Conservation (phyloP, 2,329 filamentous ascomycete genomes). For the Colletotrichum kahawae region DNA sequence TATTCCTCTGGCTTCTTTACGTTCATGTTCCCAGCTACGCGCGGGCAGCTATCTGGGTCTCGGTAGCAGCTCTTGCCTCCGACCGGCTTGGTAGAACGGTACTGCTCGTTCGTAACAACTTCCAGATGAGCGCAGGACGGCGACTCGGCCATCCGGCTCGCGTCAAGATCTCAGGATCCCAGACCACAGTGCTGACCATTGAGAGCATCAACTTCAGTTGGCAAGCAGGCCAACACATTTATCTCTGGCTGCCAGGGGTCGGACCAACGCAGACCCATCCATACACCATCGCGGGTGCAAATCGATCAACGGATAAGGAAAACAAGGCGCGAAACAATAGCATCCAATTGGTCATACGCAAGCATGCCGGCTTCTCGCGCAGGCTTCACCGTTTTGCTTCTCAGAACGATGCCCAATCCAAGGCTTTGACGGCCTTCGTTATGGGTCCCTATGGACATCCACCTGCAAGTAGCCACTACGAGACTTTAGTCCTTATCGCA, state of each 20-base stretch:
- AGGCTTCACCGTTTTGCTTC: conserved; percentile 48
- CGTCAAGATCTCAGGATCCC: conserved; percentile 51
- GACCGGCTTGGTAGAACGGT: conserved; percentile 61
- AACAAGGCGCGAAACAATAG: conserved; percentile 54
- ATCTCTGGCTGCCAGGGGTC: conserved; percentile 63
- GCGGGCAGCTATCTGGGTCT: conserved; percentile 69
- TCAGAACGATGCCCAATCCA: background rate
- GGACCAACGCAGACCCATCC: conserved; percentile 62
- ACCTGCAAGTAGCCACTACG: conserved; percentile 61
- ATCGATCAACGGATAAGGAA: conserved; percentile 44
- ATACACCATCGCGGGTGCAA: conserved; percentile 65
- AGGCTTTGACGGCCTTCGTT: conserved; percentile 51
- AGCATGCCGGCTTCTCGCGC: conserved; percentile 62
- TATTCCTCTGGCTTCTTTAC: conserved; percentile 68
- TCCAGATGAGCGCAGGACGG: conserved; percentile 44
- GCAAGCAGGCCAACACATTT: conserved; percentile 64
- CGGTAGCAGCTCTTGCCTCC: conserved; percentile 65
- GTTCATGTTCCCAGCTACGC: conserved; percentile 66
- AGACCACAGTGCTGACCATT: conserved; percentile 62
- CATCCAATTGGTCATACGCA: conserved; percentile 62
- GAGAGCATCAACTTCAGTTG: conserved; percentile 64
- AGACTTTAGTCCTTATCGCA: conserved; percentile 64
- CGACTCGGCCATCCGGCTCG: conserved; percentile 58
- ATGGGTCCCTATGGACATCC: conserved; percentile 63
- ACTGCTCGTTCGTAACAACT: conserved; percentile 57